Base-by-base conservation (phyloP, 306 rosid genomes). In the Cicer chorassanicum region DNA sequence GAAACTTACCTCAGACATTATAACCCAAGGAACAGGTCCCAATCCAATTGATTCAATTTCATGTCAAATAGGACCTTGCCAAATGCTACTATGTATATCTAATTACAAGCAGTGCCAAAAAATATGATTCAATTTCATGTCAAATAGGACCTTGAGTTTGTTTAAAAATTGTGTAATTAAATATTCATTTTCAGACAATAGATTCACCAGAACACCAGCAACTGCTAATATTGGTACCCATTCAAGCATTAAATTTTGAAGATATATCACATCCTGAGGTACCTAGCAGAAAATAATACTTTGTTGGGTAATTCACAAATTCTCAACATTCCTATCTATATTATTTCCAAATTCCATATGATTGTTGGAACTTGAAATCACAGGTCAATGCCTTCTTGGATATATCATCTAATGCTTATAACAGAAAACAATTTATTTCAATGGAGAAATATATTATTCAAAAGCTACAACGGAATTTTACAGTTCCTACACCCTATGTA, bases 21-120 rank as follows among this genome's bases (percentile, higher is more conserved):
- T 87, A 66, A 92, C 85, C 97, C 97, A 89, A 34, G 96, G 96
- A 69, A 92, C 92, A 0, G 93, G 88, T 73, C 97, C 97, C 91
- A 92, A 38, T 81, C 95, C 97, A 63, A 88, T 75, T 13, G 95
- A 85, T 16, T 16, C 18, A 16, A 16, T 16, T 16, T 16, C 18
- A 16, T 16, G 18, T 16, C 18, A 16, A 16, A 16, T 16, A 16
- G 0, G 18, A 16, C 18, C 18, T 16, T 16, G 18, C 18, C 18
- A 88, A 88, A 92, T 40, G 72, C 88, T 49, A 91, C 89, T 24
- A 89, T 7, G 39, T 85, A 89, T 15, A 85, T 77, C 97, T 91
- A 86, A 71, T 77, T 46, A 54, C 61, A 77, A 72, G 56, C 3
- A 68, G 6, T 14, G 48, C 48, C 76, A 50, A 82, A 62, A 73